Evolutionary conservation across 108 stramenopile species (phyloP).

Genomic region (Chaetoceros tenuissimus): DNA sequence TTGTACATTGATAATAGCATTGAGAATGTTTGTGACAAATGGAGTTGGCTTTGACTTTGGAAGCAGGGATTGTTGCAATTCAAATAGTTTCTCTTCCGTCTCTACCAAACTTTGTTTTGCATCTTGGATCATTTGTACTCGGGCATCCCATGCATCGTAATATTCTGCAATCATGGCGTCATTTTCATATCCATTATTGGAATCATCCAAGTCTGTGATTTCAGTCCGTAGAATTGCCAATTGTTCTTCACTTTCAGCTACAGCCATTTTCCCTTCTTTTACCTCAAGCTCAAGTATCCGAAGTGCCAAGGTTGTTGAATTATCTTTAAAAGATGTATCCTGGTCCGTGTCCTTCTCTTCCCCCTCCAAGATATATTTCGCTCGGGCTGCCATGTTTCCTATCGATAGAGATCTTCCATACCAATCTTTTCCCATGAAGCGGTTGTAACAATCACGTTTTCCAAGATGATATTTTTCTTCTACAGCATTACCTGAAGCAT

Average conservation of each 20-base stretch:
- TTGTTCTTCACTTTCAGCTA: conserved; percentile 61
- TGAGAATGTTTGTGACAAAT: conserved; percentile 6
- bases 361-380: conserved; percentile 29
- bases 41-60: neutral
- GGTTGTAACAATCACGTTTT: conserved; percentile 80
- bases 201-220: conserved; percentile 1
- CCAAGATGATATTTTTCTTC: conserved; percentile 50
- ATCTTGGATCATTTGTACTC: conserved; percentile 12
- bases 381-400: conserved; percentile 34
- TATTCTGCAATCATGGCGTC: neutral
- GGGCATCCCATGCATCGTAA: neutral
- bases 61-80: conserved; percentile 1
- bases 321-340: conserved; percentile 12
- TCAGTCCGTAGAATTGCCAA: conserved; percentile 32
- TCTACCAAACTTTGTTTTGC: conserved; percentile 17
- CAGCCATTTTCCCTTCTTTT: conserved; percentile 51
- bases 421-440: conserved; percentile 81
- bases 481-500: conserved; percentile 64
- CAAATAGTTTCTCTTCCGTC: conserved; percentile 14
- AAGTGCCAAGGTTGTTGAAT: conserved; percentile 30
- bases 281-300: conserved; percentile 62
- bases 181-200: neutral
- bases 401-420: conserved; percentile 38
- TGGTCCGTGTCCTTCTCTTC: conserved; percentile 14
- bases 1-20: neutral